These are phyloP conservation scores for Lentinus polychrous DNA, from an alignment of 1,284 basidiomycete species.

Conservation along the genomic window DNA sequence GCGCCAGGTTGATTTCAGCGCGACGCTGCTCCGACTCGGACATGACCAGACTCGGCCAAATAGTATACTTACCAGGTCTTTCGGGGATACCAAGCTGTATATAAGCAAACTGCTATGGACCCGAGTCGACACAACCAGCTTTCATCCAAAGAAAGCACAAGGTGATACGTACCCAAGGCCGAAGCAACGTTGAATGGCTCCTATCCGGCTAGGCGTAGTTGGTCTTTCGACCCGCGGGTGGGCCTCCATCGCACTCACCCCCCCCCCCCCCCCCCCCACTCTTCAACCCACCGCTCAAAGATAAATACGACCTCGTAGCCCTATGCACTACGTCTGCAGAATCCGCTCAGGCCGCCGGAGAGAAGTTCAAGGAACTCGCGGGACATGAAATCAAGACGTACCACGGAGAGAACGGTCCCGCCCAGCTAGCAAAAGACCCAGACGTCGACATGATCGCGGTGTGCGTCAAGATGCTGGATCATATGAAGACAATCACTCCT, in stretches of 20 bases:
- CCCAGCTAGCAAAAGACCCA: slow-evolving; percentile 23
- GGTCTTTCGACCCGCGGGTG: slow-evolving; percentile 28
- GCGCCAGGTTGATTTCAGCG: too few species aligned
- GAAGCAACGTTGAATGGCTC: too few species aligned
- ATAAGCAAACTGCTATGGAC: too few species aligned
- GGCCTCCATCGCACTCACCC: slow-evolving; percentile 21
- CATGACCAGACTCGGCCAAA: too few species aligned
- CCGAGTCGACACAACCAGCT: too few species aligned
- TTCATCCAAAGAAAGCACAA: too few species aligned
- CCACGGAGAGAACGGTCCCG: slow-evolving; percentile 17
- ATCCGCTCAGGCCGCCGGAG: slow-evolving; percentile 22
- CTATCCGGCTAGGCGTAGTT: slow-evolving; percentile 25
- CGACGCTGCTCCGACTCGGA: too few species aligned
- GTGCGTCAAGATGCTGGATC: slow-evolving; percentile 23
- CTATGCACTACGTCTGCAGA: slow-evolving; percentile 21
- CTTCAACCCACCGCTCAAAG: slow-evolving; percentile 11
- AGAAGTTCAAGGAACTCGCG: slow-evolving; percentile 17
- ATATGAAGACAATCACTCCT: slow-evolving; percentile 20
- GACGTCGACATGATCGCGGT: slow-evolving; percentile 29
- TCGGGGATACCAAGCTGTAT: too few species aligned
- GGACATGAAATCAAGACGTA: slow-evolving; percentile 22
- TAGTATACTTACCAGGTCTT: too few species aligned
- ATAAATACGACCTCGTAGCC: slow-evolving; percentile 20
- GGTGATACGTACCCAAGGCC: too few species aligned
- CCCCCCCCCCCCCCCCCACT: slow-evolving; percentile 19